Evolutionary conservation across 1,139 yeast genomes (phyloP).

Genomic region (Zhuliangozyma blackwelliae): DNA sequence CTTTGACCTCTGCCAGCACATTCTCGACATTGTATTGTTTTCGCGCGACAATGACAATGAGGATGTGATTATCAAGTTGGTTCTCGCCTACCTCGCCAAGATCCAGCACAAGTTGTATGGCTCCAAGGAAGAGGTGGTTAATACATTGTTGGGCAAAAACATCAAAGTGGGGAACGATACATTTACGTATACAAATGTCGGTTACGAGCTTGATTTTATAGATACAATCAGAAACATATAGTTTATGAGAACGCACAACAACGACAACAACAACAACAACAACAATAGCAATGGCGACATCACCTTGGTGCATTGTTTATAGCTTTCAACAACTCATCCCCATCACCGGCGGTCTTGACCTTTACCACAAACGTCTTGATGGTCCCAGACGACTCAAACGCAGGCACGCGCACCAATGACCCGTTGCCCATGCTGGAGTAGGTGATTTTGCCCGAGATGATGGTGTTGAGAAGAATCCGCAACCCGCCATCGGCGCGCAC

Average conservation of each 20-base stretch:
- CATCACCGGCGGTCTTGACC: slow-evolving; percentile 70
- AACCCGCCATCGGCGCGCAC: slow-evolving; percentile 89
- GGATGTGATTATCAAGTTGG: slow-evolving; percentile 39
- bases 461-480: slow-evolving; percentile 69
- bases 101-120: slow-evolving; percentile 54
- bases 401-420: slow-evolving; percentile 55
- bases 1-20: slow-evolving; percentile 22
- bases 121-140: slow-evolving; percentile 39
- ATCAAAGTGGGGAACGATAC: slow-evolving; percentile 1
- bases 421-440: slow-evolving; percentile 60
- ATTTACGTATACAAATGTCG: slow-evolving; percentile 37
- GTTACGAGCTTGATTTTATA: slow-evolving; percentile 48
- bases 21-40: slow-evolving; percentile 57
- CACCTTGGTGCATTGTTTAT: slow-evolving; percentile 35
- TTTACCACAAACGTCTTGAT: slow-evolving; percentile 56
- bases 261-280: neutral
- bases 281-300: neutral
- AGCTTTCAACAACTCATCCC: slow-evolving; percentile 52
- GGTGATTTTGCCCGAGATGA: slow-evolving; percentile 47
- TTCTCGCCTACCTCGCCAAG: slow-evolving; percentile 46
- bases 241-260: neutral
- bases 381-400: slow-evolving; percentile 37
- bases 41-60: slow-evolving; percentile 34
- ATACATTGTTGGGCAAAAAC: slow-evolving; percentile 23
- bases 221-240: slow-evolving; percentile 26